Evolutionary conservation across 2,329 filamentous ascomycete species (phyloP).

Genomic region (Botrytis deweyae): DNA sequence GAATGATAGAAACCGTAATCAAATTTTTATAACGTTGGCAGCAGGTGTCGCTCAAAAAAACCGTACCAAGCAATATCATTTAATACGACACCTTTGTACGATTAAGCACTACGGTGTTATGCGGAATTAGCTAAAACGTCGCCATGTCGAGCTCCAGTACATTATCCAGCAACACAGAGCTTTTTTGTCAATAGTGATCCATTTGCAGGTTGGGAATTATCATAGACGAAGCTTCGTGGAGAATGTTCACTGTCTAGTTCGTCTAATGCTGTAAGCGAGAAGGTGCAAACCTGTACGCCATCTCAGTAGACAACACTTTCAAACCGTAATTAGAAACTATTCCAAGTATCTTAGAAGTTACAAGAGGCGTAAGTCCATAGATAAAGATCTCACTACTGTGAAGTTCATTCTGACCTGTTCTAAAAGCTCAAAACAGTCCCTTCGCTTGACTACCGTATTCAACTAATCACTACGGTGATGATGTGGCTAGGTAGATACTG

Average conservation of each 20-base stretch:
- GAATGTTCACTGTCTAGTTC: not conserved
- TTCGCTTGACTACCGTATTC: not conserved
- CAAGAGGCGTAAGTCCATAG: not conserved
- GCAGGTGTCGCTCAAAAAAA: fast-evolving
- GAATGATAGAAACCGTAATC: not conserved
- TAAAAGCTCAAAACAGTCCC: not conserved
- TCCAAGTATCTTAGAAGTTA: fast-evolving
- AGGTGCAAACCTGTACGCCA: fast-evolving
- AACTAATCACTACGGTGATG: not conserved
- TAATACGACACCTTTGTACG: not conserved
- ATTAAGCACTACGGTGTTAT: not conserved
- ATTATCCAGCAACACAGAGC: no score
- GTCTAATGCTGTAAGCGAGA: not conserved
- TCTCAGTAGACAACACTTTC: not conserved
- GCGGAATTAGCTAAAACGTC: not conserved
- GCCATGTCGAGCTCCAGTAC: not conserved
- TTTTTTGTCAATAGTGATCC: no score
- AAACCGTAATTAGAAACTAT: not conserved
- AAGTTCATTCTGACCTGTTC: not conserved
- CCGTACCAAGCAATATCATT: not conserved
- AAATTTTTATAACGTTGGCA: fast-evolving
- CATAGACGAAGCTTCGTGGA: not conserved
- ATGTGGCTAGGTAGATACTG: not conserved
- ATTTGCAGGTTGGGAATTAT: fast-evolving
- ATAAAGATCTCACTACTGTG: not conserved